Conservation (phyloP, 345 rosid genomes). For the Theobroma cacao region DNA sequence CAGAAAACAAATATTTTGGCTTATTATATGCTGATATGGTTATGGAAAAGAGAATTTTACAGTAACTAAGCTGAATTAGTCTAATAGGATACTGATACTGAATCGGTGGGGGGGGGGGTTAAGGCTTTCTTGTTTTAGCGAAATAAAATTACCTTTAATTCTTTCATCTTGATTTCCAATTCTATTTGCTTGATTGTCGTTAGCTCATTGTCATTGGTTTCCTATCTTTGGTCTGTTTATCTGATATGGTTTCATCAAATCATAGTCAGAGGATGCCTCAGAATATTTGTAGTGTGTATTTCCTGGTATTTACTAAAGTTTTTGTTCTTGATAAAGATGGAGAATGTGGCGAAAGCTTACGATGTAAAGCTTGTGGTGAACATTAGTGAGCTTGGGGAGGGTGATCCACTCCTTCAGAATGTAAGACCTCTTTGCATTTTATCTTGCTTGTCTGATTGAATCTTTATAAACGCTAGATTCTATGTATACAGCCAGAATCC, state of each 20-base stretch:
- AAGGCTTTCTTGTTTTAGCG: not conserved
- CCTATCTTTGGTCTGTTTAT: not conserved
- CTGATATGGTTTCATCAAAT: not conserved
- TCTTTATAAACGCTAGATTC: not conserved
- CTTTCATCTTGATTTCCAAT: too few species aligned
- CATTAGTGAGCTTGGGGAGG: constrained; percentile 56
- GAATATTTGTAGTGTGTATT: not conserved
- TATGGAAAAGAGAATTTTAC: not conserved
- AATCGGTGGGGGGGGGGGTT: not conserved
- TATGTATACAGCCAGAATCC: not conserved
- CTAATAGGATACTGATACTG: not conserved
- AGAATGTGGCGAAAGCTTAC: constrained; percentile 47
- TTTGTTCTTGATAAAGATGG: constrained; percentile 47
- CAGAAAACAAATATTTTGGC: not conserved
- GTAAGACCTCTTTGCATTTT: constrained; percentile 36
- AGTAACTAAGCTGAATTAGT: not conserved
- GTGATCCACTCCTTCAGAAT: constrained; percentile 59
- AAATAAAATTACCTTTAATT: not conserved
- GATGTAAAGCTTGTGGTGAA: constrained; percentile 57
- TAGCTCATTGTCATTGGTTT: not conserved
- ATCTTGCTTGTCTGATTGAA: not conserved
- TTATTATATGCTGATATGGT: not conserved
- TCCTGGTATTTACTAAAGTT: not conserved
- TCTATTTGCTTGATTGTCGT: not conserved
- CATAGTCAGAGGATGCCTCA: not conserved